Percentiles rank a stretch among this genome's conserved stretches.
These are phyloP conservation scores for Ophiostoma ulmi DNA, from an alignment of 2,329 filamentous ascomycete species.

Conservation along the genomic window DNA sequence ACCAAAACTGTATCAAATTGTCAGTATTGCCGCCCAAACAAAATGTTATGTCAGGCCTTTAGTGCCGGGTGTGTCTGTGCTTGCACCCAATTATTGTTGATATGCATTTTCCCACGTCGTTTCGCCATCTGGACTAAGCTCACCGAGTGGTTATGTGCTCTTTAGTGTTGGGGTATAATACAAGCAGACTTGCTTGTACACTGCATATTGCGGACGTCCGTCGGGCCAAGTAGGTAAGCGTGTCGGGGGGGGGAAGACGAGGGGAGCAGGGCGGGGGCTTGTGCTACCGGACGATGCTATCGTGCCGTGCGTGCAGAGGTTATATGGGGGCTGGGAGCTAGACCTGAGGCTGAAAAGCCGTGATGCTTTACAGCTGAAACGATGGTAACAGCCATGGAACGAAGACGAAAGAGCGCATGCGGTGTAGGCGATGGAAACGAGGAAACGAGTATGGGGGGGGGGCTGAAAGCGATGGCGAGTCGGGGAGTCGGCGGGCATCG, in stretches of 20 bases:
- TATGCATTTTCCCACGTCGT: background rate
- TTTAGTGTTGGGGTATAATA: background rate
- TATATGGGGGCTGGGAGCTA: background rate
- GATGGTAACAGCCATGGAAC: background rate
- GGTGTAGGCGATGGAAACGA: too few relatives aligned
- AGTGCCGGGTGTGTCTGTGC: background rate
- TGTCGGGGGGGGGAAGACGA: conserved; percentile 17
- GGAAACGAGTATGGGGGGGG: background rate
- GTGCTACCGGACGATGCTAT: conserved; percentile 22
- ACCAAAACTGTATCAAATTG: conserved; percentile 65
- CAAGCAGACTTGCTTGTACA: background rate
- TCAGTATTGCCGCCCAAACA: conserved; percentile 43
- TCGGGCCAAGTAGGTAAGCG: background rate
- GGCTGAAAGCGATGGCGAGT: background rate
- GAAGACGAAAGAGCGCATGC: background rate
- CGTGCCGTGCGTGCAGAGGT: conserved; percentile 12
- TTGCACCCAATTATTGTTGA: background rate
- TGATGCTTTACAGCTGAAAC: background rate
- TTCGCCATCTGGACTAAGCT: conserved; percentile 23
- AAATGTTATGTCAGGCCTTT: conserved; percentile 14
- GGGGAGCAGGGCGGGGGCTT: conserved; percentile 25
- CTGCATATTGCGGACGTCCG: background rate
- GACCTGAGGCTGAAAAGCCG: background rate
- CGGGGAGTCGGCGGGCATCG: background rate
- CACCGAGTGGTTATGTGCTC: conserved; percentile 18